Percentiles rank a stretch among this genome's conserved stretches.
Conservation (phyloP, 164 flowering plant species). For the Piper betle region DNA sequence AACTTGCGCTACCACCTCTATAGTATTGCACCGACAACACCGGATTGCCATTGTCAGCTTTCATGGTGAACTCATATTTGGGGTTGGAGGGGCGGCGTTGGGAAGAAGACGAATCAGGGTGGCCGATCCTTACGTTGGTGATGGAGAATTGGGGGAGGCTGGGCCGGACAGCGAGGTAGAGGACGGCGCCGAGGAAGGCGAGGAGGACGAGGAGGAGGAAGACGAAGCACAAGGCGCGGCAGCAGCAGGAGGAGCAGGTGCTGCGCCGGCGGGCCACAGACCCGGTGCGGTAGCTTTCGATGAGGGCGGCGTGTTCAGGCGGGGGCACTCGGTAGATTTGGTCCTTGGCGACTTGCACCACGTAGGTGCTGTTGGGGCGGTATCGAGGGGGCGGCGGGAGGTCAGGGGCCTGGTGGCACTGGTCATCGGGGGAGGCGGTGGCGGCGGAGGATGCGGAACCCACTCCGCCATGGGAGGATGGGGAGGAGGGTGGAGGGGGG, state of each 20-base stretch:
- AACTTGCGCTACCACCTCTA: slow-evolving; percentile 19
- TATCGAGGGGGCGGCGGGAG: neutral
- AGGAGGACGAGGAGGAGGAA: slow-evolving; percentile 9
- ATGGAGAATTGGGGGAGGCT: slow-evolving; percentile 21
- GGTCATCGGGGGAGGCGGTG: slow-evolving; percentile 2
- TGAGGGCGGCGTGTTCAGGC: slow-evolving; percentile 43
- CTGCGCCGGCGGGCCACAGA: neutral
- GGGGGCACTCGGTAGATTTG: slow-evolving; percentile 67
- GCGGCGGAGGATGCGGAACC: slow-evolving; percentile 14
- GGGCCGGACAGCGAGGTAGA: slow-evolving; percentile 12
- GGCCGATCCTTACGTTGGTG: slow-evolving; percentile 9
- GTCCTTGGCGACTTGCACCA: slow-evolving; percentile 56
- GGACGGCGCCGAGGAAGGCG: slow-evolving; percentile 7
- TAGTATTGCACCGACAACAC: slow-evolving; percentile 16
- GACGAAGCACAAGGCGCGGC: slow-evolving; percentile 9
- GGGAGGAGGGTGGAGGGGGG: slow-evolving; percentile 12
- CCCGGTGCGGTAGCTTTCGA: slow-evolving; percentile 15
- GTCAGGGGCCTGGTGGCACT: neutral
- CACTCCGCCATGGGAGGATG: slow-evolving; percentile 53
- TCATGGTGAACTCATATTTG: slow-evolving; percentile 14
- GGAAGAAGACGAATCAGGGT: neutral
- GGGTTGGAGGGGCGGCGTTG: neutral
- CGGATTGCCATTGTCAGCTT: slow-evolving; percentile 19
- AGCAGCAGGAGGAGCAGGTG: slow-evolving; percentile 3
- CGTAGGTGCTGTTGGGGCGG: slow-evolving; percentile 25